These are phyloP conservation scores for Drechslerella coelobrocha DNA, from an alignment of 2,329 filamentous ascomycete species.

Conservation along the genomic window DNA sequence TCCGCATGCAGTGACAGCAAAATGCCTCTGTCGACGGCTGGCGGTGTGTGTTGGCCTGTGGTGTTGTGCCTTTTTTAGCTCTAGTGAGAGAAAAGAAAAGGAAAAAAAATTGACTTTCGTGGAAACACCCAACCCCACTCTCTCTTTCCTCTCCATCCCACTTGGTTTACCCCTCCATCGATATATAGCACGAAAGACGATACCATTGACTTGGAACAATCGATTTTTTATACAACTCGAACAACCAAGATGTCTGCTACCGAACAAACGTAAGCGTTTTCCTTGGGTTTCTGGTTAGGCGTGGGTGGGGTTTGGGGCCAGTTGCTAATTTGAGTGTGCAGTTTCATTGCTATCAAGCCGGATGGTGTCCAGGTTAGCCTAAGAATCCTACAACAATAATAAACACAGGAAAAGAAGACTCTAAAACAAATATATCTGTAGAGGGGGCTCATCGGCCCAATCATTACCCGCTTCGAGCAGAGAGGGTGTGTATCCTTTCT, in stretches of 20 bases:
- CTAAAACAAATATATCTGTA: slow-evolving; percentile 58
- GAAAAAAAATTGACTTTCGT: slow-evolving; percentile 7
- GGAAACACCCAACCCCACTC: slow-evolving; percentile 21
- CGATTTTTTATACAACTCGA: slow-evolving; percentile 13
- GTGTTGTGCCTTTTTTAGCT: slow-evolving; percentile 28
- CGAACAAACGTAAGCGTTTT: slow-evolving; percentile 38
- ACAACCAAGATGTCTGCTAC: slow-evolving; percentile 23
- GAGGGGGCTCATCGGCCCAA: slow-evolving; percentile 97
- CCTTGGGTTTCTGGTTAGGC: neutral
- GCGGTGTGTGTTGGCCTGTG: neutral
- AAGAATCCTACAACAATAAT: slow-evolving; percentile 35
- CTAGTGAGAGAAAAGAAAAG: neutral
- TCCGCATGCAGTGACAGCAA: slow-evolving; percentile 18
- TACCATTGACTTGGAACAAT: neutral
- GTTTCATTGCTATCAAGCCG: slow-evolving; percentile 99
- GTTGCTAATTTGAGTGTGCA: slow-evolving; percentile 58
- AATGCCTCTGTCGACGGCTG: neutral
- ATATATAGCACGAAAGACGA: neutral
- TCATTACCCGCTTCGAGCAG: slow-evolving; percentile 97
- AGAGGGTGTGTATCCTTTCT: slow-evolving; percentile 71
- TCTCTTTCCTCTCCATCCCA: slow-evolving; percentile 23
- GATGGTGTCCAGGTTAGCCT: slow-evolving; percentile 92
- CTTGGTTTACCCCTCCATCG: slow-evolving; percentile 36
- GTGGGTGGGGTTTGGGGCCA: slow-evolving; percentile 2
- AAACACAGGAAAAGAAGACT: slow-evolving; percentile 51